Evolutionary conservation across 176 grass and related monocot genomes (phyloP).

Genomic region (Oryza rufipogon): DNA sequence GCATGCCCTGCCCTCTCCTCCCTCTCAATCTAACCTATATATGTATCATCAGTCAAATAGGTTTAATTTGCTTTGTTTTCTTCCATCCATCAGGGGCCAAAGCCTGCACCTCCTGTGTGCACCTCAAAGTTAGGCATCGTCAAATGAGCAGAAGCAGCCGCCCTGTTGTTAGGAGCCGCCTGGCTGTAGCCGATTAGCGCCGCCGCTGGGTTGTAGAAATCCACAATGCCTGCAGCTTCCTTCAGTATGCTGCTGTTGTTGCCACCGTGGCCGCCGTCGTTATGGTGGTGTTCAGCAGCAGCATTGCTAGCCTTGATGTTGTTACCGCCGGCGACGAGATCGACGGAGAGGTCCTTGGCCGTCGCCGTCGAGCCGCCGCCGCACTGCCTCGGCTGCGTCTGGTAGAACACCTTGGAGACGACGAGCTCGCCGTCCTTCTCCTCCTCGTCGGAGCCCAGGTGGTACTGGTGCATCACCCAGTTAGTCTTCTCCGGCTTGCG

Average conservation of each 20-base stretch:
- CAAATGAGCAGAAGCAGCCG: conserved; percentile 55
- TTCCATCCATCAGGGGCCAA: conserved; percentile 65
- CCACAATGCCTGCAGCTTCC: conserved; percentile 61
- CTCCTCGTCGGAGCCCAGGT: conserved; percentile 93
- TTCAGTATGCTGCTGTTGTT: conserved; percentile 46
- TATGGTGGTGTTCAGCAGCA: conserved; percentile 29
- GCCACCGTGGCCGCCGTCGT: conserved; percentile 31
- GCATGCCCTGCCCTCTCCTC: conserved; percentile 6
- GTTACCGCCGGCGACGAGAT: conserved; percentile 27
- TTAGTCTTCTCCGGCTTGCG: conserved; percentile 99
- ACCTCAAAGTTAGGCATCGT: conserved; percentile 73
- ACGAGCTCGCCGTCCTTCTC: conserved; percentile 99
- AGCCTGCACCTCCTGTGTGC: conserved; percentile 70
- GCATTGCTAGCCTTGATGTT: neutral
- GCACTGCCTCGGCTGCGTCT: conserved; percentile 97
- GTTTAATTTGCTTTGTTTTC: conserved; percentile 7
- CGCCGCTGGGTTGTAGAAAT: conserved; percentile 62
- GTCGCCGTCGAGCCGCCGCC: conserved; percentile 45
- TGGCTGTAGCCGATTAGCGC: conserved; percentile 74
- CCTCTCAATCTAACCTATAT: conserved; percentile 58
- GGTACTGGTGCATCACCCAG: conserved; percentile 99
- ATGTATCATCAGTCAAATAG: conserved; percentile 37
- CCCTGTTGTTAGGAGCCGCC: conserved; percentile 54
- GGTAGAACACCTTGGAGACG: conserved; percentile 97
- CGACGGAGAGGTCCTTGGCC: conserved; percentile 33